Conservation (phyloP, 1,284 basidiomycete species). For the Somion occarium region DNA sequence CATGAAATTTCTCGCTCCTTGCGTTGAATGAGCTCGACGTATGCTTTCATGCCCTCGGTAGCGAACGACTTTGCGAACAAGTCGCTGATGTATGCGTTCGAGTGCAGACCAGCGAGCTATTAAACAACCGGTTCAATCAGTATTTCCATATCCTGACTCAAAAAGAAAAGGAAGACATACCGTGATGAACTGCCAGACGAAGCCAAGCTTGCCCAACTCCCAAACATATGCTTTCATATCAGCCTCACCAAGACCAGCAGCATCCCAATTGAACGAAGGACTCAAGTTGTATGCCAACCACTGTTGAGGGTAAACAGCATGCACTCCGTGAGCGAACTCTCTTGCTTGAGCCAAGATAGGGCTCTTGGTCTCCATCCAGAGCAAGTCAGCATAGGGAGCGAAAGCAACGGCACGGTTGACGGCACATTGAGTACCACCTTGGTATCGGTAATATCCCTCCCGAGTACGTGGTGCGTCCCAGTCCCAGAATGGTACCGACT, state of each 20-base stretch:
- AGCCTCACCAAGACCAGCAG: slow-evolving; percentile 79
- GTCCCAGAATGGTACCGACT: slow-evolving; percentile 76
- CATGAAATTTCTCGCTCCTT: slow-evolving; percentile 87
- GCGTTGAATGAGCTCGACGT: slow-evolving; percentile 81
- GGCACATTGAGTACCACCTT: slow-evolving; percentile 93
- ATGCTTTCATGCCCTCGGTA: slow-evolving; percentile 90
- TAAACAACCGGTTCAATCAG: slow-evolving; percentile 8
- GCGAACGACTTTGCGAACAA: slow-evolving; percentile 86
- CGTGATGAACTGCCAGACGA: slow-evolving; percentile 99
- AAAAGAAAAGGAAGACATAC: slow-evolving; percentile 39
- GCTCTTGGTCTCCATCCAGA: slow-evolving; percentile 99
- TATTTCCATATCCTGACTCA: neutral
- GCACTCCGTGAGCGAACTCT: slow-evolving; percentile 90
- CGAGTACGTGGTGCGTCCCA: slow-evolving; percentile 94
- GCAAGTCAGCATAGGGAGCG: slow-evolving; percentile 87
- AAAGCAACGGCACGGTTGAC: slow-evolving; percentile 92
- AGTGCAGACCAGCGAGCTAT: slow-evolving; percentile 94
- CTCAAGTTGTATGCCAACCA: slow-evolving; percentile 96
- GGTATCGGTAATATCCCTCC: slow-evolving; percentile 96
- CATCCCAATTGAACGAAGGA: slow-evolving; percentile 92
- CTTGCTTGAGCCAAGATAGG: slow-evolving; percentile 93
- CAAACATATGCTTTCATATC: slow-evolving; percentile 93
- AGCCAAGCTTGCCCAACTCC: slow-evolving; percentile 90
- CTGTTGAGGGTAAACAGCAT: slow-evolving; percentile 75
- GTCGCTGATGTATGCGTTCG: slow-evolving; percentile 96